Base-by-base conservation (phyloP, 805 yeast species). In the Kuraishia capsulata region DNA sequence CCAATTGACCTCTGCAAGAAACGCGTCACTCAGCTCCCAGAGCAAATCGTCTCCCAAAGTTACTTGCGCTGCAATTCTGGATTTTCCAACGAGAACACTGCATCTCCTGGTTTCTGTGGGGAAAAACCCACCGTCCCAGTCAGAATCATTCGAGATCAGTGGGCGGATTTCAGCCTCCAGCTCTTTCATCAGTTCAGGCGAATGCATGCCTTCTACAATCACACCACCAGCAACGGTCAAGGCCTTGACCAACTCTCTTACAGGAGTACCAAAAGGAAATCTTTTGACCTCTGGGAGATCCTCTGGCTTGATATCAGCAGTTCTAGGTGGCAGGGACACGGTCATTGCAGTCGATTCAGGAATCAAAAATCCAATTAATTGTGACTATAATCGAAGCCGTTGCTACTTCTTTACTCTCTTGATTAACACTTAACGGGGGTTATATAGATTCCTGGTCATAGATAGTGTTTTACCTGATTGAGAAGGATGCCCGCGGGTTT, bases 51-150 rank as follows among this genome's bases (percentile, higher is more conserved):
- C 16, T 6, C 35, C 35, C 30, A 39, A 28, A 16, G 31, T 23
- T 23, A 20, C 18, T 16, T 35, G 21, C 13, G 42, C 39, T 10
- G 25, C 32, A 10, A n/a, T 20, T 28, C 11, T n/a, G 4, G 50
- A 45, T 33, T 47, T 44, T 16, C 48, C 50, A 30, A 49, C 40
- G 13, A 49, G 24, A 23, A 49, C 43, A 24, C 35, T 42, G 31
- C 45, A 39, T 21, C 51, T 36, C 33, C 41, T 49, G 5, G 54
- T 50, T 28, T 45, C 50, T 5, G 47, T 44, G 20, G 54, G 54
- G 39, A 50, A 50, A 14, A 50, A 38, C 28, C 50, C 47, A 20
- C 49, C 51, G 19, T 51, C 54, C 51, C 54, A 47, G 8, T 46
- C 44, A 23, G 39, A 39, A 31, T 50, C 53, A 5, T 38, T 33